Evolutionary conservation across 805 yeast genomes (phyloP), one percentile per base, ranked within the genome.

Genomic region (Nakazawaea populi): DNA sequence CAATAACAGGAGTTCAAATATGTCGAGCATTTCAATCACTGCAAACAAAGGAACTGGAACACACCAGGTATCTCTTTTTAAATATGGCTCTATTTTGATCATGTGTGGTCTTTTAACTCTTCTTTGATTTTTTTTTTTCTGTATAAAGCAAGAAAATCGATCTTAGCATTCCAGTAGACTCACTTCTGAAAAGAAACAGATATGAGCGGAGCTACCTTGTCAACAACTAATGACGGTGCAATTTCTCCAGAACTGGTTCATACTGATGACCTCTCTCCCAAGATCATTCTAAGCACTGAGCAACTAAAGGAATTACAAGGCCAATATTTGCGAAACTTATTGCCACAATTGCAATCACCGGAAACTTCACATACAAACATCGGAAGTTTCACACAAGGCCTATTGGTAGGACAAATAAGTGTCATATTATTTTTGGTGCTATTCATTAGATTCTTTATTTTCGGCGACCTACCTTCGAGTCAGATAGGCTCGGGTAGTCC

Each of bases 321-420:
- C 1, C 53, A 51, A 35, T 51, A 46, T 18, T 35, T 51, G 11
- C 49, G 49, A 8, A 34, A 51, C 8, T 12, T 46, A n/a, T 14
- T 49, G 3, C 52, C 52, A 27, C 52, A 49, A 29, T 14, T 50
- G n/a, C 42, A 40, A 14, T 32, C 49, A 4, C 52, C 44, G 6
- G 12, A 36, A 10, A 10, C 41, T 3, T n/a, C 32, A 18, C 34
- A 60, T 3, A 57, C 60, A 41, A 59, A 62, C 11, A 58, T 69
- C 4, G 82, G 88, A 86, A 78, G 87, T n/a, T 87, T 87, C 59
- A 80, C 89, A 0, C 88, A 85, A 56, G 95, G 95, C 1, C 70
- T 87, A 11, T 68, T 87, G 1, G 53, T 87, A 2, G 95, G 95
- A 0, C 94, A 87, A 60, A 58, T 85, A 12, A 83, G 89, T 57